Percentiles rank a stretch among this genome's conserved stretches.
phyloP scores from a whole-genome alignment of 1,284 basidiomycete species.

The Pulveroboletus sp. region DNA sequence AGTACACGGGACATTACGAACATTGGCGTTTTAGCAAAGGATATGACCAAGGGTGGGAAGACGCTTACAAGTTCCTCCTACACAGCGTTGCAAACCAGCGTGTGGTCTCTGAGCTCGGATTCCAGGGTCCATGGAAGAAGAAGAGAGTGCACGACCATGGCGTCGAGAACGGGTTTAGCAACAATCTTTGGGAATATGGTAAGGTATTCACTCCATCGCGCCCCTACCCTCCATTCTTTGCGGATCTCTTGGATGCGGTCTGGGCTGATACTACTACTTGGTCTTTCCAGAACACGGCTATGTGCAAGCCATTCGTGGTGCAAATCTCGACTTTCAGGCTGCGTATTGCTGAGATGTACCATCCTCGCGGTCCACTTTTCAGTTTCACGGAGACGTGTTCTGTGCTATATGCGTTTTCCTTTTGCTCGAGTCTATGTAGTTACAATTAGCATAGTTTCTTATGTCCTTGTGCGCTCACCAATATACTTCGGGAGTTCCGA shows the following conservation, averaged over 20 bases:
- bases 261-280: background rate
- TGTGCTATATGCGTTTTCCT: background rate
- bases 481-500: no score
- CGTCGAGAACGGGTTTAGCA: constrained; percentile 41
- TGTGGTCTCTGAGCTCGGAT: constrained; percentile 58
- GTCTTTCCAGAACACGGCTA: constrained; percentile 49
- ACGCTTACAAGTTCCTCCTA: constrained; percentile 55
- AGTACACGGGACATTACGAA: constrained; percentile 54
- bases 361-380: background rate
- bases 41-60: constrained; percentile 71
- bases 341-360: constrained; percentile 24
- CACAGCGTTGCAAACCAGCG: constrained; percentile 14
- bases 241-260: background rate
- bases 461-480: background rate
- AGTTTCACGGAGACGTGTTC: background rate
- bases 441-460: background rate
- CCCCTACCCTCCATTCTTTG: background rate
- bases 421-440: background rate
- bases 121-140: constrained; percentile 59
- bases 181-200: constrained; percentile 65
- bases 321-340: constrained; percentile 36
- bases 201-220: no score
- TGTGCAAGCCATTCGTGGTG: constrained; percentile 47
- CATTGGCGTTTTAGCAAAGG: constrained; percentile 70
- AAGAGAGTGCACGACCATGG: constrained; percentile 50